Evolutionary conservation across 1,284 basidiomycete species (phyloP), one percentile per base, ranked within the genome.

Genomic region (Heterobasidion occidentale): DNA sequence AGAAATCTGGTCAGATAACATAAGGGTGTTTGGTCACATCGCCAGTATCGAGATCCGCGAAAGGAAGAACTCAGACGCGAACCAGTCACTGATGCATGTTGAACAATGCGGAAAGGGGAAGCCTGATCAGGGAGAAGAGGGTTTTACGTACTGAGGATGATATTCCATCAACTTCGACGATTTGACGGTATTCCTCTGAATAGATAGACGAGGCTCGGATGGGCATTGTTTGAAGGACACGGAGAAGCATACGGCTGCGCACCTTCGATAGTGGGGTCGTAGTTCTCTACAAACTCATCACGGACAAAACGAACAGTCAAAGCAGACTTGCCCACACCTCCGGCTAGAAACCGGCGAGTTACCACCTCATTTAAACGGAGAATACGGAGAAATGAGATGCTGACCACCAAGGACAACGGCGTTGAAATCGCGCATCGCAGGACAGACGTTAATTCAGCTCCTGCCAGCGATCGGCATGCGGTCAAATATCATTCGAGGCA

Each of bases 191-290:
- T 60, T 83, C 77, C 74, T 88, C 85, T 88, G 65, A 11, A 12
- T 36, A 2, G 7, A 50, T 33, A 15, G 36, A 17, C 17, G 47
- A 38, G 47, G 44, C 54, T 49, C 20, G 27, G 45, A 4, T 27
- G 5, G 27, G 27, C 27, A 27, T 46, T 52, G 60, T 60, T 58
- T 64, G 58, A 66, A 50, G 34, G 57, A 42, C 19, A 52, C 20
- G 51, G 56, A 15, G 57, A 53, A 55, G 15, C 45, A 45, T 48
- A 53, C 15, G 7, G 15, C 36, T 19, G 49, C 63, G 56, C 11
- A 86, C 89, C 87, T 80, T 90, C 88, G 65, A 91, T 90, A 9
- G 89, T 92, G 33, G 89, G 89, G 66, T 92, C 87, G 68, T 92
- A 92, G 60, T 78, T 78, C 63, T 89, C 84, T 46, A 89, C 74